Evolutionary conservation across 805 yeast genomes (phyloP).

Genomic region (Jamesozyma hellenica): DNA sequence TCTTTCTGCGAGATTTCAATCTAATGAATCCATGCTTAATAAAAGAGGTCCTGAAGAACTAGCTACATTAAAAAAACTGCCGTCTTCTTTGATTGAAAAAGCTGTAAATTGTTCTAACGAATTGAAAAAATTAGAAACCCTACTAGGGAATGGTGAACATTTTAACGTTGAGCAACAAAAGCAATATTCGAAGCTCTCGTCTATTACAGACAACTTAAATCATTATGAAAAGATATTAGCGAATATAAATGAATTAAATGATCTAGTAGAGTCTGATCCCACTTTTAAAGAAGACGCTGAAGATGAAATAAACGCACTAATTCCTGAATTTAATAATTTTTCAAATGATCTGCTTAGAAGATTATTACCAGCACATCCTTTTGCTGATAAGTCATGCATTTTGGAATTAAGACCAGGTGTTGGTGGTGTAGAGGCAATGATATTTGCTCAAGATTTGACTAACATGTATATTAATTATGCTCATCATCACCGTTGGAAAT

Average conservation of each 20-base stretch:
- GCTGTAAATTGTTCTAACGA: slow-evolving; percentile 38
- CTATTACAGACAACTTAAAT: slow-evolving; percentile 34
- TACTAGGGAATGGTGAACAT: slow-evolving; percentile 33
- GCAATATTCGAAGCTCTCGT: slow-evolving; percentile 36
- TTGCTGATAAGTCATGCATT: slow-evolving; percentile 66
- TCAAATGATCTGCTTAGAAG: slow-evolving; percentile 41
- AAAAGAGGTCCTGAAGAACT: no score
- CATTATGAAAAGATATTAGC: slow-evolving; percentile 29
- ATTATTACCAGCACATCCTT: slow-evolving; percentile 67
- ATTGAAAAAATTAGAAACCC: slow-evolving; percentile 32
- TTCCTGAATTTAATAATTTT: slow-evolving; percentile 37
- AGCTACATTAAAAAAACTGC: slow-evolving; percentile 24
- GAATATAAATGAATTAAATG: slow-evolving; percentile 28
- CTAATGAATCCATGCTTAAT: no score
- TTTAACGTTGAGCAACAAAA: slow-evolving; percentile 43
- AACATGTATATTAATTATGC: slow-evolving; percentile 76
- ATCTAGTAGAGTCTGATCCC: slow-evolving; percentile 25
- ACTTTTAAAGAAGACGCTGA: slow-evolving; percentile 48
- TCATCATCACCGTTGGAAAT: slow-evolving; percentile 55
- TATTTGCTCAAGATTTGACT: slow-evolving; percentile 72
- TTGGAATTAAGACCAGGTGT: slow-evolving; percentile 89
- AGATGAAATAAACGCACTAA: slow-evolving; percentile 40
- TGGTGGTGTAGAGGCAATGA: slow-evolving; percentile 88
- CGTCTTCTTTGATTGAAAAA: slow-evolving; percentile 41
- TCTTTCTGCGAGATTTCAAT: no score